Base-by-base conservation (phyloP, 148 eudicot genomes). In the Rhododendron molle region DNA sequence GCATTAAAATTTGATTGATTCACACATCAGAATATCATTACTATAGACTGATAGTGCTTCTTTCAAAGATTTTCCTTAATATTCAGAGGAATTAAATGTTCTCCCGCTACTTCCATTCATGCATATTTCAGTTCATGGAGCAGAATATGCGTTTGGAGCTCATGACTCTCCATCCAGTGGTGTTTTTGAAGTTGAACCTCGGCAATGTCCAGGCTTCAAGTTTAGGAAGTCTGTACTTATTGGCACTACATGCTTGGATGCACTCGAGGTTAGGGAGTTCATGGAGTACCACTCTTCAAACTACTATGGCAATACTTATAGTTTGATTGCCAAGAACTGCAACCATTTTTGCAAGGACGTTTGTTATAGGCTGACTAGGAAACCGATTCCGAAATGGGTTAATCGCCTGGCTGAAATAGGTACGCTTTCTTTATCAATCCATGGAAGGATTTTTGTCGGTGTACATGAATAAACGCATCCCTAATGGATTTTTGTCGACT, bases 81-180 rank as follows among this genome's bases (percentile, higher is more conserved):
- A 16, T 62, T 58, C 44, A 30, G 73, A 32, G 23, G 44, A 60
- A 36, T 47, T 43, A 44, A 15, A 46, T 21, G 46, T 18, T 44
- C 1, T 54, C 30, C 18, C 18, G 0, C 87, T 21, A 77, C 8
- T 10, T 67, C 28, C 47, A 32, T 28, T 20, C 12, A 26, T 26
- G 30, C 65, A 9, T 52, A 67, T 91, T 71, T 80, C 90, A 96
- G 99, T 95, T 88, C 99, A 96, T 87, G 98, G 98, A 21, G 93
- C 95, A 69, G 98, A 96, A 85, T 96, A 96, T 83, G 98, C 98
- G 67, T 96, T 93, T 89, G 99, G 99, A 78, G 99, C 99, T 84
- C 99, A 96, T 86, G 99, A 95, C 84, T 91, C 86, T 86, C 91
- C 99, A 65, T 91, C 93, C 9, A 96, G 96, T 84, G 99, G 99